Percentiles rank a stretch among this genome's conserved stretches.
These are phyloP conservation scores for Candida alai DNA, from an alignment of 805 yeast species.

Conservation along the genomic window DNA sequence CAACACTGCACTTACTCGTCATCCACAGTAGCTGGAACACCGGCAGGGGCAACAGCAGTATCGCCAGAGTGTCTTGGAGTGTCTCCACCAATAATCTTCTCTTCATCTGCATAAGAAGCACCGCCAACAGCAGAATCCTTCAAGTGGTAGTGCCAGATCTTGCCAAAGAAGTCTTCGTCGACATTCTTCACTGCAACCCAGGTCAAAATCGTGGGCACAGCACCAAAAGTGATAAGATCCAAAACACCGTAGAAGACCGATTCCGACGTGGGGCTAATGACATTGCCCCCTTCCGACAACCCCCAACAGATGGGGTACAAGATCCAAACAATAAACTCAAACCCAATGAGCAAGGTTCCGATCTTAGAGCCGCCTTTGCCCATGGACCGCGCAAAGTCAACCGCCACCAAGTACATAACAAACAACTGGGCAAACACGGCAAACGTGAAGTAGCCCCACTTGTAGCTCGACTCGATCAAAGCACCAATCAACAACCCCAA, in stretches of 20 bases:
- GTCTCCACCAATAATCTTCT: conserved; percentile 8
- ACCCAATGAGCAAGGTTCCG: conserved; percentile 16
- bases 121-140: conserved; percentile 5
- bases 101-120: conserved; percentile 1
- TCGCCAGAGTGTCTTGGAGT: conserved; percentile 45
- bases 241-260: conserved; percentile 57
- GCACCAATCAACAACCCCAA: conserved; percentile 55
- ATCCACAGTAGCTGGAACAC: conserved; percentile 7
- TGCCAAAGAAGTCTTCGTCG: conserved; percentile 27
- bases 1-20: conserved; percentile 5
- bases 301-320: conserved; percentile 51
- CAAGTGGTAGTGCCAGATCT: conserved; percentile 13
- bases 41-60: conserved; percentile 31
- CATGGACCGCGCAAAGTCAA: conserved; percentile 7
- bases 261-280: conserved; percentile 54
- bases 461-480: conserved; percentile 51
- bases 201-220: conserved; percentile 37
- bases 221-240: conserved; percentile 44
- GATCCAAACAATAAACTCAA: conserved; percentile 43
- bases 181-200: conserved; percentile 21
- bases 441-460: conserved; percentile 68
- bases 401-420: conserved; percentile 29
- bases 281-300: conserved; percentile 60
- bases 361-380: neutral
- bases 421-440: conserved; percentile 43